Evolutionary conservation across 1,284 basidiomycete genomes (phyloP), one percentile per base, ranked within the genome.

Genomic region (Puccinia brachypodii): DNA sequence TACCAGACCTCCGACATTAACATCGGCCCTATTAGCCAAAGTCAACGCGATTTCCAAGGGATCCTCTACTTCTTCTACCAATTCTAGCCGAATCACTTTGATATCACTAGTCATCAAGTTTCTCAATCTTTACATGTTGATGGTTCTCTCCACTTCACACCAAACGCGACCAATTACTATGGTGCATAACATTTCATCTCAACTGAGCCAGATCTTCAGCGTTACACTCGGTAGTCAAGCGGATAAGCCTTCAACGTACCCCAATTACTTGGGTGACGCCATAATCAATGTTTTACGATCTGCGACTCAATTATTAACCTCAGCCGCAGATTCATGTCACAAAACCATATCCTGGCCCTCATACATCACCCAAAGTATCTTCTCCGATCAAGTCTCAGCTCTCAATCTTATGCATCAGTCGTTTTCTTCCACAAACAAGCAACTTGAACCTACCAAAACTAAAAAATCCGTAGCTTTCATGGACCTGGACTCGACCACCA

Each of bases 31-130:
- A 25, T 25, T 81, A 33, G 58, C 56, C 11, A 81, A 81, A 72
- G 58, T 62, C 28, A 60, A 19, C 28, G 44, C 68, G 25, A 62
- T 81, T 9, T 44, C 69, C 22, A 74, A 60, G 33, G 78, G 64
- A 11, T 64, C 69, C 22, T 50, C 36, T 50, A 58, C 56, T 16
- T 47, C 40, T 6, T 33, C 58, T 9, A 47, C 3, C n/a, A 62
- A 74, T 38, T 22, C 56, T 33, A 73, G 25, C 22, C 62, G 40
- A 74, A 14, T 31, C 31, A 38, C 56, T 3, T 53, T 81, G 42
- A 73, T 81, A 64, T 60, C 68, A 53, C n/a, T 72, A 28, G 44
- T 81, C 25, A 72, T 81, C 53, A 81, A 81, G 40, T 81, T 81
- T 66, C 69, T 58, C 33, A 74, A 81, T 66, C 68, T 81, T 50